Conservation (phyloP, 805 yeast genomes). For the Yamadazyma olivae region DNA sequence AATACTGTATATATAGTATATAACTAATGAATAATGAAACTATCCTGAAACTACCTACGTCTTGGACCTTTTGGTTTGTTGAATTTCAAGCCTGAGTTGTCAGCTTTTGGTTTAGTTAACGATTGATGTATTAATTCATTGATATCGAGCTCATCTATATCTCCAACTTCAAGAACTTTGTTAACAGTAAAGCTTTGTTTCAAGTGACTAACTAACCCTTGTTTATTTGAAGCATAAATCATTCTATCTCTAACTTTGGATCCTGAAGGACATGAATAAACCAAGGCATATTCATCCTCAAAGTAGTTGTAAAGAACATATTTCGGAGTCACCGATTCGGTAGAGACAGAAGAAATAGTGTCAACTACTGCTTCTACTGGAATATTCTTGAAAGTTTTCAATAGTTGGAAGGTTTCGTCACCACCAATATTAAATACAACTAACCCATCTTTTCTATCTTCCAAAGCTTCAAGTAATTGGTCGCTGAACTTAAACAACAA, state of each 20-base stretch:
- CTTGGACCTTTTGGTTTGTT: slow-evolving; percentile 73
- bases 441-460: slow-evolving; percentile 21
- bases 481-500: slow-evolving; percentile 24
- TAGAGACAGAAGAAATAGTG: slow-evolving; percentile 12
- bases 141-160: slow-evolving; percentile 63
- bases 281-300: slow-evolving; percentile 47
- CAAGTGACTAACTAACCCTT: slow-evolving; percentile 54
- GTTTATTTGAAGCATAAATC: slow-evolving; percentile 84
- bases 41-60: slow-evolving; percentile 24
- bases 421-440: slow-evolving; percentile 51
- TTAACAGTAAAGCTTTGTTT: slow-evolving; percentile 37
- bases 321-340: slow-evolving; percentile 34
- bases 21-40: neutral
- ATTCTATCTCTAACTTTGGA: slow-evolving; percentile 87
- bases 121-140: slow-evolving; percentile 36
- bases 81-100: slow-evolving; percentile 30
- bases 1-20: neutral
- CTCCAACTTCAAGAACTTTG: slow-evolving; percentile 67
- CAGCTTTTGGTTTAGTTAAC: slow-evolving; percentile 12
- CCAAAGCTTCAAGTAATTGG: slow-evolving; percentile 24
- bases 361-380: slow-evolving; percentile 17
- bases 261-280: slow-evolving; percentile 87
- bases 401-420: slow-evolving; percentile 39
- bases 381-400: slow-evolving; percentile 19
- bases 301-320: slow-evolving; percentile 53